Base-by-base conservation (phyloP, 2,329 filamentous ascomycete genomes). In the Claviceps maximensis region DNA sequence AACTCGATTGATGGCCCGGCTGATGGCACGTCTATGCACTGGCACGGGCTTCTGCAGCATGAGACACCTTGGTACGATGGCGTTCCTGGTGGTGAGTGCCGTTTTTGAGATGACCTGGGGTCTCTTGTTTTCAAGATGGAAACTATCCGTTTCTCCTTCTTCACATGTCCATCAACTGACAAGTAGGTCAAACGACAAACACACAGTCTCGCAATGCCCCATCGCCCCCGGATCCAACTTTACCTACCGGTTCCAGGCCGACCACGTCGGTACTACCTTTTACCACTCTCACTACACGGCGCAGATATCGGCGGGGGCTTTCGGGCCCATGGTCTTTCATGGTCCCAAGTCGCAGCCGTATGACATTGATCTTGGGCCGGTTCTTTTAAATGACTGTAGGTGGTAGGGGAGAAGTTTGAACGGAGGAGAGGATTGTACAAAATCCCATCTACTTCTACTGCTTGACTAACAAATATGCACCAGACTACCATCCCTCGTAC, bases 11-110 rank as follows among this genome's bases (percentile, higher is more conserved):
- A 65, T 65, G 67, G 50, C 9, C 49, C 52, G n/a, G 19, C 15
- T 1, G 84, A 84, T 56, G 79, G 80, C 33, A 83, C 79, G 8
- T 72, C 72, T 9, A 76, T 84, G 19, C 82, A 85, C 60, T 84
- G 74, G 67, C 81, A 85, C 59, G 82, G 80, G 23, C 67, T 85
- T 36, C 74, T 77, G 7, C 79, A 84, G 60, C 69, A 74, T 55
- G 68, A 73, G 59, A 77, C 71, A 48, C 76, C 74, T 57, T 67
- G 75, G 53, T 69, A 76, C 50, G 81, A 84, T 57, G 82, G 82
- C 52, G 79, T 82, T 4, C 67, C 62, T 1, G 46, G 46, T 4
- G 29, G 46, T 47, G 19, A 33, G 46, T 33, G 33, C 4, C 10
- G 10, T 40, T n/a, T 40, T 40, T n/a, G n/a, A 4, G 3, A 3